phyloP scores from a whole-genome alignment of 208 protist genomes.

The Trypanosoma mega region DNA sequence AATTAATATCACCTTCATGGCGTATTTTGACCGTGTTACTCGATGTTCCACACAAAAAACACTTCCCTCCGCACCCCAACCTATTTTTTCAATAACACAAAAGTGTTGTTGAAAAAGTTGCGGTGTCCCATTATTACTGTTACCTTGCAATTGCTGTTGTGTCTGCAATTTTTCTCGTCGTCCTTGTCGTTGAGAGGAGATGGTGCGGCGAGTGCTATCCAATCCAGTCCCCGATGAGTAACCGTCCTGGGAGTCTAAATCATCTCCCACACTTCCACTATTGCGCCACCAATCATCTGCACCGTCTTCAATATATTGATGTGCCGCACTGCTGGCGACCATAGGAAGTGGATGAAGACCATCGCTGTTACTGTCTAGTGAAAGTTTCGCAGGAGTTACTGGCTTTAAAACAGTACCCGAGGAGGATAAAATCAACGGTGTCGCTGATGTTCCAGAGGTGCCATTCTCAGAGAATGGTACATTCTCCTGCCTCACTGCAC shows the following conservation, averaged over 20 bases:
- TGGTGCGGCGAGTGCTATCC: too few species aligned
- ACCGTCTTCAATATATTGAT: background rate
- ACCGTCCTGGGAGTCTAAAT: background rate
- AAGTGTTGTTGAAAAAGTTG: constrained; percentile 80
- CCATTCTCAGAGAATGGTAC: too few species aligned
- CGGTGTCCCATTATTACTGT: background rate
- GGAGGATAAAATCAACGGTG: background rate
- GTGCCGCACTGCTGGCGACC: background rate
- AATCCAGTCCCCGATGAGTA: background rate
- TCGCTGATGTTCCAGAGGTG: background rate
- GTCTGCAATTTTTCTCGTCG: background rate
- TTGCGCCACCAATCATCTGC: background rate
- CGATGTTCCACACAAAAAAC: constrained; percentile 83
- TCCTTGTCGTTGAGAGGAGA: too few species aligned
- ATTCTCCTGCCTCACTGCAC: background rate
- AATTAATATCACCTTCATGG: constrained; percentile 80
- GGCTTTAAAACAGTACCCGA: background rate
- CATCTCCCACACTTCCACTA: background rate
- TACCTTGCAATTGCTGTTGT: background rate
- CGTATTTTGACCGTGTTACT: constrained; percentile 62
- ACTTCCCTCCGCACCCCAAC: constrained; percentile 66
- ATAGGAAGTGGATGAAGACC: too few species aligned
- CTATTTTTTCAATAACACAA: constrained; percentile 66
- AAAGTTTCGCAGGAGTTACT: too few species aligned
- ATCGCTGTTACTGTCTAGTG: too few species aligned